Evolutionary conservation across 2,329 filamentous ascomycete genomes (phyloP), one percentile per base, ranked within the genome.

Genomic region (Fusarium sulawesiense): DNA sequence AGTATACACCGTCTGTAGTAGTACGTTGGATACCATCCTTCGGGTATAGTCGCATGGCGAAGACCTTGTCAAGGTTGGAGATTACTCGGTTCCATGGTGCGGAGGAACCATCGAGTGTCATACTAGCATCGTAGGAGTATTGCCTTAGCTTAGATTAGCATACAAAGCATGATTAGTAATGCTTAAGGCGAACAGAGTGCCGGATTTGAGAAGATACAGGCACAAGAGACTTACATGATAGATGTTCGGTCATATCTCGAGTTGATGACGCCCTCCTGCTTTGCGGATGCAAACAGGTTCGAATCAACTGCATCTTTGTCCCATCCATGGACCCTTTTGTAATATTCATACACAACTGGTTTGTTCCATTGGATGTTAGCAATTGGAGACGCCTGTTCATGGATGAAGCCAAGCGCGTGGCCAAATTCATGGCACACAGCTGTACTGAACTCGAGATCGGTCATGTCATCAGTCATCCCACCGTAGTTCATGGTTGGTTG

Each of bases 51-150:
- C 47, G 30, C 47, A 50, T 50, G 8, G 47, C 47, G 6, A 50
- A 50, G 21, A 50, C 30, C 8, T 50, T 50, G 16, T 50, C 47
- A n/a, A 50, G 47, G 30, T 37, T 10, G 21, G 47, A 50, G 21
- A 50, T 50, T 16, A 50, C 47, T 50, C 47, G 30, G 21, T 50
- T 50, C 47, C 47, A 50, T 37, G 47, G 47, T 4, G 47, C 47
- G 4, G 47, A 50, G 2, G 47, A 50, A 3, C 47, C 47, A 37
- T 50, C 47, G 5, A 50, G 30, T 10, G 30, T 50, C 47, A 50
- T 50, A 3, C 16, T 50, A 11, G 47, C 47, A 25, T 50, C 47
- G 21, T 50, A 50, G 7, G 47, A 50, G 30, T 50, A 50, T 50
- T 50, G 47, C 47, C 47, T 50, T 37, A 7, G 7, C 9, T 2